Evolutionary conservation across 2,329 filamentous ascomycete genomes (phyloP), one percentile per base, ranked within the genome.

Genomic region (Colletotrichum sp.): DNA sequence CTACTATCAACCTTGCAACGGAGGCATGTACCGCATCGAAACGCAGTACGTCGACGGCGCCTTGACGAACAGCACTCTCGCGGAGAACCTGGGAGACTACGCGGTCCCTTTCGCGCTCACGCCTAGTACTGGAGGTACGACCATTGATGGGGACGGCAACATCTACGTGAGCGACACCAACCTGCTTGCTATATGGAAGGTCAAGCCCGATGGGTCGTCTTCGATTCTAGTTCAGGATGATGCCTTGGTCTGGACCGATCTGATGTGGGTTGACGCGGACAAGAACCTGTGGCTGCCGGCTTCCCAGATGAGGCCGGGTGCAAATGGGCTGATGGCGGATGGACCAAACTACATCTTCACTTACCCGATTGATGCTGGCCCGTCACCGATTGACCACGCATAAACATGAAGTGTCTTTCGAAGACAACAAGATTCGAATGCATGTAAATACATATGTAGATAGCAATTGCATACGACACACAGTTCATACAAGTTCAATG

Each of bases 1-100:
- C 6, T 71, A 71, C 60, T 71, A 71, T 15, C 69, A 71, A 49
- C 69, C 69, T 30, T 71, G 60, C 62, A 71, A 71, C 24, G 60
- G 69, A 10, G 69, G 69, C 18, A 71, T 71, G 69, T 71, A 71
- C 18, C 69, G 69, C 18, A 39, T 66, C 62, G 44, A 71, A 49
- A 71, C 60, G 5, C 34, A 65, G 18, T 71, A 59, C 24, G 69
- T 71, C 21, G 28, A 66, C 30, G 69, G 60, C n/a, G 44, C 62
- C 16, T 18, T 71, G 49, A 66, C 69, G 44, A 71, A 71, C 44
- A 15, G 30, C 32, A 66, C 69, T 3, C 69, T 71, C 18, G 60
- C 69, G 26, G 69, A n/a, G 24, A 66, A 7, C 32, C n/a, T 71
- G 30, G 69, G 69, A 2, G 49, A 71, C 30, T 66, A 57, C 21